These are phyloP conservation scores for Puccinia triticina DNA, from an alignment of 1,284 basidiomycete species.

Conservation along the genomic window DNA sequence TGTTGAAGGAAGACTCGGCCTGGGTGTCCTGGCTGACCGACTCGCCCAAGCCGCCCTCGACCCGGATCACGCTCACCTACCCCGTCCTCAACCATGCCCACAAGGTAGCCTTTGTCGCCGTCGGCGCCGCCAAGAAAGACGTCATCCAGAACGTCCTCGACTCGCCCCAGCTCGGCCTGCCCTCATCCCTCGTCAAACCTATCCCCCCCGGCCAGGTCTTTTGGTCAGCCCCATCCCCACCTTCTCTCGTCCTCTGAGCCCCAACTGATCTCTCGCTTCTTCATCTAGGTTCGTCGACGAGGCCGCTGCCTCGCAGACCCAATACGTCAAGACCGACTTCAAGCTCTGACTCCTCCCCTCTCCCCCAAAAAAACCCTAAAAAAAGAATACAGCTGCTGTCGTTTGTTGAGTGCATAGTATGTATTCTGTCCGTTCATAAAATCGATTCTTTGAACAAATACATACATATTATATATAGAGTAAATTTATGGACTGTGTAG, in stretches of 20 bases:
- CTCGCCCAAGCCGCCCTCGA: conserved; percentile 89
- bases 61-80: conserved; percentile 84
- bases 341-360: conserved; percentile 30
- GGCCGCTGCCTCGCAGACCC: conserved; percentile 53
- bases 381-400: too few species aligned
- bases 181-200: conserved; percentile 79
- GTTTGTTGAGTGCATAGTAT: not conserved
- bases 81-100: conserved; percentile 89
- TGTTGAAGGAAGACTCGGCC: conserved; percentile 79
- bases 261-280: not conserved
- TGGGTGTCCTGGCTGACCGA: conserved; percentile 95
- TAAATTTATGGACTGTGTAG: too few species aligned
- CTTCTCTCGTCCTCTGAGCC: not conserved
- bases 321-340: conserved; percentile 52
- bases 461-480: too few species aligned
- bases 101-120: conserved; percentile 78
- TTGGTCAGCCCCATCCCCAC: conserved; percentile 65
- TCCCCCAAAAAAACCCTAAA: not conserved
- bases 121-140: conserved; percentile 81
- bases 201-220: conserved; percentile 79
- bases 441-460: too few species aligned
- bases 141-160: conserved; percentile 65
- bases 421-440: too few species aligned
- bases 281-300: conserved; percentile 62
- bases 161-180: conserved; percentile 64